These are phyloP conservation scores for Hypoxylon fragiforme DNA, from an alignment of 495 filamentous ascomycete genomes.

Conservation along the genomic window DNA sequence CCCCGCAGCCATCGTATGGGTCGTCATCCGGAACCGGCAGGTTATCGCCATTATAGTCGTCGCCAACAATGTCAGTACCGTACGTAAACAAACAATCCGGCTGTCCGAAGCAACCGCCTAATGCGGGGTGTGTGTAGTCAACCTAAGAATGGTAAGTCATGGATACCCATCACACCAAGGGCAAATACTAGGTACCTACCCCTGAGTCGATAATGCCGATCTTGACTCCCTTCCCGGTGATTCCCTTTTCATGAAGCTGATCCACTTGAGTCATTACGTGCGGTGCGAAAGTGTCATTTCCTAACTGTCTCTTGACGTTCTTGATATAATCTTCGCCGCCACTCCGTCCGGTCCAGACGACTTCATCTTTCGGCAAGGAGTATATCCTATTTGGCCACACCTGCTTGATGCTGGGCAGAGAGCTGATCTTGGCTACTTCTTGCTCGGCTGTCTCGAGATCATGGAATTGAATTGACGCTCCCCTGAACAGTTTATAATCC, in stretches of 20 bases:
- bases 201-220: slow-evolving; percentile 54
- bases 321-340: slow-evolving; percentile 33
- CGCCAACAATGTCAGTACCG: slow-evolving; percentile 57
- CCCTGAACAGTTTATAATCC: slow-evolving; percentile 52
- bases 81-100: slow-evolving; percentile 57
- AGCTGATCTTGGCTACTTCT: slow-evolving; percentile 42
- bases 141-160: slow-evolving; percentile 41
- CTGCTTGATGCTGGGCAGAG: slow-evolving; percentile 48
- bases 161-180: background rate
- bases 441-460: slow-evolving; percentile 46
- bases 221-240: slow-evolving; percentile 52
- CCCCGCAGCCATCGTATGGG: slow-evolving; percentile 47
- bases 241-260: slow-evolving; percentile 48
- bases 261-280: slow-evolving; percentile 56
- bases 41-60: slow-evolving; percentile 49
- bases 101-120: slow-evolving; percentile 59
- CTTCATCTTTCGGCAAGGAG: slow-evolving; percentile 46
- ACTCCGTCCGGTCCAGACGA: slow-evolving; percentile 47
- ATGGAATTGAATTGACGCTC: slow-evolving; percentile 52
- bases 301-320: slow-evolving; percentile 36
- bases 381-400: slow-evolving; percentile 51
- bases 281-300: slow-evolving; percentile 45
- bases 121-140: slow-evolving; percentile 61
- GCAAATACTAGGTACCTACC: slow-evolving; percentile 36
- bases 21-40: slow-evolving; percentile 51